A percentile compares a stretch with the other conserved stretches of the same genome.
Evolutionary conservation across 352 stramenopile genomes (phyloP).

Genomic region (Peronospora farinosa): DNA sequence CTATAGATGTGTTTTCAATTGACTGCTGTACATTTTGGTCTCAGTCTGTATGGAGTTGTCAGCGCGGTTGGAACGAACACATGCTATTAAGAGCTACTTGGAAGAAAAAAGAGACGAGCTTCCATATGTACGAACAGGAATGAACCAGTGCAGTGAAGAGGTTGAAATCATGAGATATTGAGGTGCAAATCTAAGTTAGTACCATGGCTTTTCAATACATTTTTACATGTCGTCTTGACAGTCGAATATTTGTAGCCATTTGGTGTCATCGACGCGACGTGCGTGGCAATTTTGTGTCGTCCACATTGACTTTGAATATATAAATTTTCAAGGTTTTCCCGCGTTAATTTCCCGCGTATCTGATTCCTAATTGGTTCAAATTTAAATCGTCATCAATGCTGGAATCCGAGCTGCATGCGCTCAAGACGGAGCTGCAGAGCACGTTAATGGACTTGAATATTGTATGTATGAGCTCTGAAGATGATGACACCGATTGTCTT

Average conservation of each 20-base stretch:
- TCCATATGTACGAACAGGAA: too few relatives aligned
- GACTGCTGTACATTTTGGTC: conserved; percentile 7
- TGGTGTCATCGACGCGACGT: too few relatives aligned
- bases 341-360: conserved; percentile 20
- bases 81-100: too few relatives aligned
- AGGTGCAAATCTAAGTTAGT: too few relatives aligned
- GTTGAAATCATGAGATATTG: too few relatives aligned
- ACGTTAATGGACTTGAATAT: conserved; percentile 36
- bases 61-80: too few relatives aligned
- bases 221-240: not conserved
- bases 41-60: too few relatives aligned
- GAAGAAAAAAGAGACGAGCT: too few relatives aligned
- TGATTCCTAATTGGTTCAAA: not conserved
- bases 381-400: conserved; percentile 21
- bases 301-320: too few relatives aligned
- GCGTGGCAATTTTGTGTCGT: not conserved
- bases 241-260: not conserved
- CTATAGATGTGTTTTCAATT: conserved; percentile 37
- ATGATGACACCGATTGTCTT: not conserved
- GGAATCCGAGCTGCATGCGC: conserved; percentile 45
- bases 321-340: conserved; percentile 9
- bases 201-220: too few relatives aligned
- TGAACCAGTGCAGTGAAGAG: too few relatives aligned
- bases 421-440: conserved; percentile 54
- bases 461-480: conserved; percentile 1